Evolutionary conservation across 202 grass and related monocot genomes (phyloP), one percentile per base, ranked within the genome.

Genomic region (Musa balbisiana): DNA sequence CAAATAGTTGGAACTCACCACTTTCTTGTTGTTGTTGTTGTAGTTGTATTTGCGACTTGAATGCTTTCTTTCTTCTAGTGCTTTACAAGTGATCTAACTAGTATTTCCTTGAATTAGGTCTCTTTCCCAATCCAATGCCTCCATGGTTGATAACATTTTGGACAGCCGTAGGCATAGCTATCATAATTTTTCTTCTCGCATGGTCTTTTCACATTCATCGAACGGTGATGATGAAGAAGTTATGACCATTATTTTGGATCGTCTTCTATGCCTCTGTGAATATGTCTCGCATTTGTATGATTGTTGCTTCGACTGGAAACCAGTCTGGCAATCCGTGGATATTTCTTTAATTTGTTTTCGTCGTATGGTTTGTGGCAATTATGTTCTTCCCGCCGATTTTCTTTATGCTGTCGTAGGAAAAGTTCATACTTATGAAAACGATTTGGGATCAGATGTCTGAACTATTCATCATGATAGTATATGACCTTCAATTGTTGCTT

Each of bases 71-170:
- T 19, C 33, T 20, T 78, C 11, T 43, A 6, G 3, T 3, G 25
- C 21, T 12, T 11, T 9, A 12, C 15, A 1, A 43, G 19, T n/a
- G 21, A 15, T 27, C n/a, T 49, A 4, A 79, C 2, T 15, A 16
- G 11, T 58, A 17, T 63, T 29, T 19, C 15, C n/a, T 33, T 12
- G 21, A 43, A 52, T 55, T 51, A 80, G 78, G 78, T 63, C 78
- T 80, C 15, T 80, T 73, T 50, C 78, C 78, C 2, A 54, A 80
- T 12, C 69, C 69, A 64, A 80, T 80, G 78, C 78, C 78, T 3
- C 29, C 49, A 21, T 64, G 56, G 69, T 29, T 80, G 70, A 65
- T 64, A 64, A 53, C 54, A 20, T 73, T 73, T 20, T 80, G 78
- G 78, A 49, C 33, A 53, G 63, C 49, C 29, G 22, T 73, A 5